These are phyloP conservation scores for Beauveria asiatica DNA, from an alignment of 2,329 filamentous ascomycete species.

Conservation along the genomic window DNA sequence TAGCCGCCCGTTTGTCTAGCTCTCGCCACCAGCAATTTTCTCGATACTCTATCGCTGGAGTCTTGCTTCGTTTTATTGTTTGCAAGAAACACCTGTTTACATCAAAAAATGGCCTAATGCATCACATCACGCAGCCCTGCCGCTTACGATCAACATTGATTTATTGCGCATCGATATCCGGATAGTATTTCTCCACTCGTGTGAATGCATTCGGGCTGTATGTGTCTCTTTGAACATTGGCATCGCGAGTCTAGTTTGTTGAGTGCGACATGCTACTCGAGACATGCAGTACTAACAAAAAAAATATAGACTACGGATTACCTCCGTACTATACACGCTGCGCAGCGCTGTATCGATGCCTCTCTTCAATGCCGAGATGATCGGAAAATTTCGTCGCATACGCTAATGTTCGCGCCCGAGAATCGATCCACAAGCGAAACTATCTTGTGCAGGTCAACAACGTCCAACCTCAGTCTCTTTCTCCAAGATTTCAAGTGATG, in stretches of 20 bases:
- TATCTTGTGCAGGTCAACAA: no score
- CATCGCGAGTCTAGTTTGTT: neutral
- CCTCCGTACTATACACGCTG: no score
- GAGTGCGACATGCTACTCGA: neutral
- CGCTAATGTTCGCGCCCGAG: no score
- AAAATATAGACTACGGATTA: no score
- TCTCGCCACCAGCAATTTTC: neutral
- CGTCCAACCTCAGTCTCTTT: no score
- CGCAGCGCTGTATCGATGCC: no score
- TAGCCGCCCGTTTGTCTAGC: conserved; percentile 8
- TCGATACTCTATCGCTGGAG: neutral
- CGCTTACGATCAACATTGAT: neutral
- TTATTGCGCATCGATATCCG: neutral
- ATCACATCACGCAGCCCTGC: neutral
- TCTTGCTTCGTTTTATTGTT: neutral
- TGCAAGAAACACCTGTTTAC: neutral
- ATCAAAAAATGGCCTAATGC: neutral
- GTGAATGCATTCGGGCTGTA: neutral
- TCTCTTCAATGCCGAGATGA: no score
- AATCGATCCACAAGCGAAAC: no score
- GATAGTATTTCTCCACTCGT: neutral
- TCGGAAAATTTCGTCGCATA: no score
- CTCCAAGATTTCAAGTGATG: no score
- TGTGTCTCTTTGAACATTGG: neutral
- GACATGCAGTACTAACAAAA: neutral